A percentile compares a stretch with the other conserved stretches of the same genome.
Conservation (phyloP, 208 protist species). For the Trypanosoma theileri region DNA sequence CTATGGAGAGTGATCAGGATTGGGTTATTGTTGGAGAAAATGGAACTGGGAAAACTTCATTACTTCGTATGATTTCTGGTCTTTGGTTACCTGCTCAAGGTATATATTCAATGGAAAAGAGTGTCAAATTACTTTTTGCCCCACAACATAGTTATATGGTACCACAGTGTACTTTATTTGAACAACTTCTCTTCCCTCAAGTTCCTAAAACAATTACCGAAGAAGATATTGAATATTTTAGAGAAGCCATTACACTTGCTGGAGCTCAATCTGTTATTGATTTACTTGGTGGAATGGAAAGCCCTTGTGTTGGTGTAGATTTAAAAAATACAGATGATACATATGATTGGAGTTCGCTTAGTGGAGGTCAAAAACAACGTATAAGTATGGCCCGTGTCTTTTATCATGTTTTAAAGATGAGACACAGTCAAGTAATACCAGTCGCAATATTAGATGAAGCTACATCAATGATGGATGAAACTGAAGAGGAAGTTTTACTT, state of each 20-base stretch:
- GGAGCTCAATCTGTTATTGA: slow-evolving; percentile 73
- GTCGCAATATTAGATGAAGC: slow-evolving; percentile 85
- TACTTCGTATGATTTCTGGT: slow-evolving; percentile 80
- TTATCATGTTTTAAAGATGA: slow-evolving; percentile 73
- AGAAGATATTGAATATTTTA: slow-evolving; percentile 36
- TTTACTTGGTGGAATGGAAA: slow-evolving; percentile 71
- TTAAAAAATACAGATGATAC: slow-evolving; percentile 43
- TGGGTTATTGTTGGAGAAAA: slow-evolving; percentile 87
- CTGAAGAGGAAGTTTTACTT: slow-evolving; percentile 79
- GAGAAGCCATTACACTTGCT: slow-evolving; percentile 64
- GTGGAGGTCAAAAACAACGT: slow-evolving; percentile 86
- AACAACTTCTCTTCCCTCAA: slow-evolving; percentile 80
- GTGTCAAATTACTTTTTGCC: slow-evolving; percentile 59
- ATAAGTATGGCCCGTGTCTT: slow-evolving; percentile 87
- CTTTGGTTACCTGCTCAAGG: slow-evolving; percentile 73
- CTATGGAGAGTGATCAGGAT: slow-evolving; percentile 63
- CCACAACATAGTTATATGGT: slow-evolving; percentile 86
- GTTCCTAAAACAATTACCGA: slow-evolving; percentile 24
- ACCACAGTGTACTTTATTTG: slow-evolving; percentile 77
- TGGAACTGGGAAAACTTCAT: slow-evolving; percentile 83
- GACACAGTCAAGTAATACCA: slow-evolving; percentile 49
- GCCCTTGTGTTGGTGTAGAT: slow-evolving; percentile 62
- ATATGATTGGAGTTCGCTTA: slow-evolving; percentile 84
- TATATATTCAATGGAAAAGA: slow-evolving; percentile 38
- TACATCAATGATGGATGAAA: slow-evolving; percentile 90